Evolutionary conservation across 441 rosid species (phyloP).

Genomic region (California macrophylla): DNA sequence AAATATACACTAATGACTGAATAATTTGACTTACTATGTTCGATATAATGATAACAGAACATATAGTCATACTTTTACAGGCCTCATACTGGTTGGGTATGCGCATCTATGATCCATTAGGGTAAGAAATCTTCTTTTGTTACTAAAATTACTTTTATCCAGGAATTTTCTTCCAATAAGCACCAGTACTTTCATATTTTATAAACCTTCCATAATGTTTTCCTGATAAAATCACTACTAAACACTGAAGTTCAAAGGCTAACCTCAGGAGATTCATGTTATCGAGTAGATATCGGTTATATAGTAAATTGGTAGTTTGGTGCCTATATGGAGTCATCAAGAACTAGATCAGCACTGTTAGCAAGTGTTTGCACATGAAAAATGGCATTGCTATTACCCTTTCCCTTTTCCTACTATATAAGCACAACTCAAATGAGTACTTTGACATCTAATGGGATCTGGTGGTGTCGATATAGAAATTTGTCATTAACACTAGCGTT

Average conservation of each 20-base stretch:
- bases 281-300: background rate
- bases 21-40: background rate
- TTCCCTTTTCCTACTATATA: background rate
- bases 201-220: background rate
- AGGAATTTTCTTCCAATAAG: background rate
- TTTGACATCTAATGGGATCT: background rate
- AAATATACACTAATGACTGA: background rate
- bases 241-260: background rate
- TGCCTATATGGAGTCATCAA: background rate
- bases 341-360: background rate
- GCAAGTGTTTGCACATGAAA: background rate
- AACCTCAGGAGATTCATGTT: background rate
- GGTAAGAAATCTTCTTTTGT: background rate
- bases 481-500: background rate
- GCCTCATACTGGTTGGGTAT: constrained; percentile 6
- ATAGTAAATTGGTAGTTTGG: background rate
- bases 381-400: background rate
- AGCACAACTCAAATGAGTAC: background rate
- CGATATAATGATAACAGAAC: background rate
- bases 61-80: background rate
- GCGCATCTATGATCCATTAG: constrained; percentile 5
- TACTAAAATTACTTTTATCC: background rate
- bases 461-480: background rate
- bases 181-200: background rate
- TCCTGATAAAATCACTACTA: background rate